Evolutionary conservation across 495 filamentous ascomycete species (phyloP).

Genomic region (Parathielavia hyrcaniae): DNA sequence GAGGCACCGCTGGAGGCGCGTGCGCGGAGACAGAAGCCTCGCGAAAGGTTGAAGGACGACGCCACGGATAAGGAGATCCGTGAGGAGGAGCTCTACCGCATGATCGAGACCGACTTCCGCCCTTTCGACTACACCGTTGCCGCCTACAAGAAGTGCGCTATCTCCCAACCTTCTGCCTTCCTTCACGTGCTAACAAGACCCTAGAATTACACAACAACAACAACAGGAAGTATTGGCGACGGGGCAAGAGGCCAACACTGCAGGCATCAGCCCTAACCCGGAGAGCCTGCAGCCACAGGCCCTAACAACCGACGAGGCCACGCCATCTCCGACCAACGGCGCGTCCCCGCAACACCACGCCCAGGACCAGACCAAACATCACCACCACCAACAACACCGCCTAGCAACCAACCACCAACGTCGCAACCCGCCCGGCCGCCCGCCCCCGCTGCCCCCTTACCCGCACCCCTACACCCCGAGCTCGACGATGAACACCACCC

Average conservation of each 20-base stretch:
- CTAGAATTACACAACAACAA: slow-evolving; percentile 23
- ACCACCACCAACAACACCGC: slow-evolving; percentile 12
- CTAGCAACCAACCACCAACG: slow-evolving; percentile 27
- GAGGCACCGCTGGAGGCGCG: slow-evolving; percentile 92
- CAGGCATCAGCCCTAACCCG: slow-evolving; percentile 1
- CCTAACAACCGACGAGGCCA: slow-evolving; percentile 41
- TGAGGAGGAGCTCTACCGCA: slow-evolving; percentile 86
- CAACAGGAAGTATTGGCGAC: slow-evolving; percentile 5
- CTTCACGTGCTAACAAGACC: not conserved
- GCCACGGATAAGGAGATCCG: slow-evolving; percentile 92
- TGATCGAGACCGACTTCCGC: slow-evolving; percentile 92
- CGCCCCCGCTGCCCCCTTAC: slow-evolving; percentile 44
- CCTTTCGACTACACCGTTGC: slow-evolving; percentile 89
- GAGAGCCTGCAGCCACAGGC: slow-evolving; percentile 32
- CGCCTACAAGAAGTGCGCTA: slow-evolving; percentile 55
- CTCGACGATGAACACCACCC: slow-evolving; percentile 13
- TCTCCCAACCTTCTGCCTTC: not conserved
- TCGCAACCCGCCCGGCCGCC: slow-evolving; percentile 23
- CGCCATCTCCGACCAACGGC: slow-evolving; percentile 29
- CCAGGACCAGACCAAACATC: slow-evolving; percentile 4
- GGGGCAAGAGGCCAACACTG: not conserved
- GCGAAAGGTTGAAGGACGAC: slow-evolving; percentile 85
- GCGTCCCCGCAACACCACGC: slow-evolving; percentile 19
- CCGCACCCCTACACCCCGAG: slow-evolving; percentile 41
- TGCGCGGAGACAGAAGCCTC: slow-evolving; percentile 85